Conservation (phyloP, 371 early-diverging fungal genomes). For the Mucor piriformis region DNA sequence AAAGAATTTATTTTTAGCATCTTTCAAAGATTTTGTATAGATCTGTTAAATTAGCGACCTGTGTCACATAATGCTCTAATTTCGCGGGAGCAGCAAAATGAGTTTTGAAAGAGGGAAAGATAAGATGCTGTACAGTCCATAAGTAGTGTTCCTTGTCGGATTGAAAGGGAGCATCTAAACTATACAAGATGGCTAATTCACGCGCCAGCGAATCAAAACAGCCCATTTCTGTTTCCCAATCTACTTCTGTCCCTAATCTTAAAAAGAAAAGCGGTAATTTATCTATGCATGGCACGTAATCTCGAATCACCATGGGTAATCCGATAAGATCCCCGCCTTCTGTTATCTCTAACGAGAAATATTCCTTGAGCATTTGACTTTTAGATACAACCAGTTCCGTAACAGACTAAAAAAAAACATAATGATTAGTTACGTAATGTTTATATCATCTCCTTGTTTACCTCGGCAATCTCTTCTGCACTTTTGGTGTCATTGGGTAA, state of each 20-base stretch:
- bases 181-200: slow-evolving; percentile 81
- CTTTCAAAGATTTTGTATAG: slow-evolving; percentile 93
- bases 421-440: neutral
- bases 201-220: slow-evolving; percentile 76
- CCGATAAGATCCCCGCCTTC: slow-evolving; percentile 62
- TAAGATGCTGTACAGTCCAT: slow-evolving; percentile 70
- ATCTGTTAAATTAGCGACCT: slow-evolving; percentile 84
- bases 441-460: slow-evolving; percentile 22
- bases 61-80: slow-evolving; percentile 56
- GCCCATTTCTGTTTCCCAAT: slow-evolving; percentile 81
- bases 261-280: slow-evolving; percentile 85
- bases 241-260: slow-evolving; percentile 78
- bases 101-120: slow-evolving; percentile 79
- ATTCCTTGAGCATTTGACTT: slow-evolving; percentile 84
- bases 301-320: slow-evolving; percentile 79
- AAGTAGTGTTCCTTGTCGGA: slow-evolving; percentile 46
- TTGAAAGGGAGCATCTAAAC: slow-evolving; percentile 66
- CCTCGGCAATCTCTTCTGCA: slow-evolving; percentile 61
- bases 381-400: slow-evolving; percentile 55
- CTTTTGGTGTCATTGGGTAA: slow-evolving; percentile 53
- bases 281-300: slow-evolving; percentile 78
- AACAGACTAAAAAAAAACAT: slow-evolving; percentile 47
- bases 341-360: slow-evolving; percentile 77
- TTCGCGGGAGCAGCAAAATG: slow-evolving; percentile 64
- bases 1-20: slow-evolving; percentile 51